Evolutionary conservation across 164 flowering plant genomes (phyloP), one percentile per base, ranked within the genome.

Genomic region (Dillenia suffruticosa): DNA sequence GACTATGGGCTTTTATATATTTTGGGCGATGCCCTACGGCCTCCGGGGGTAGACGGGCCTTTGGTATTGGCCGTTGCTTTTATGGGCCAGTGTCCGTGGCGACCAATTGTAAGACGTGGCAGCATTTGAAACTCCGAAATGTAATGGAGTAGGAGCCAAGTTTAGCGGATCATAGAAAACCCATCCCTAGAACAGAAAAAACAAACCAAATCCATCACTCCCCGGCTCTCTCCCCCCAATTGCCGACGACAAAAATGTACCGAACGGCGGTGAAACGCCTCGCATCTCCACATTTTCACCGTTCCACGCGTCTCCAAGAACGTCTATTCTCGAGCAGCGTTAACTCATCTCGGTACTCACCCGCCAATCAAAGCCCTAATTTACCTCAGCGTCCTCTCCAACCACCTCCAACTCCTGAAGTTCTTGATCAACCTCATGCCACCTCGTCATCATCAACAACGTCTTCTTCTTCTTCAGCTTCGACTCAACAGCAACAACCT

Each of bases 221-320:
- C 13, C 54, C 16, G 22, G 4, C 17, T 51, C 54, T 51, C 16
- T 51, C 15, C 64, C 3, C 58, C 12, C 17, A 15, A 24, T 11
- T 9, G 22, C 19, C 24, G 56, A 52, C 40, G 40, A 32, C 40
- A 0, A 32, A 6, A 15, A 72, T 73, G 76, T 58, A 61, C 26
- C 76, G 72, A 44, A 15, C 58, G 7, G 53, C 46, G 14, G 59
- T n/a, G 10, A 61, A 67, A 16, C 66, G 72, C 19, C 52, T 68
- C 56, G 64, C 12, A 62, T 59, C 10, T 43, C 57, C 13, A 44
- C 55, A 5, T 58, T 32, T 14, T 44, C 55, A 44, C 57, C 57
- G 0, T 1, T 63, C 57, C 40, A 32, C 40, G 40, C 6, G 40
- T 32, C 40, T 32, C 40, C 40, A 7, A 32, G 40, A 32, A 32